Evolutionary conservation across 148 eudicot species (phyloP).

Genomic region (Nyssa sinensis): DNA sequence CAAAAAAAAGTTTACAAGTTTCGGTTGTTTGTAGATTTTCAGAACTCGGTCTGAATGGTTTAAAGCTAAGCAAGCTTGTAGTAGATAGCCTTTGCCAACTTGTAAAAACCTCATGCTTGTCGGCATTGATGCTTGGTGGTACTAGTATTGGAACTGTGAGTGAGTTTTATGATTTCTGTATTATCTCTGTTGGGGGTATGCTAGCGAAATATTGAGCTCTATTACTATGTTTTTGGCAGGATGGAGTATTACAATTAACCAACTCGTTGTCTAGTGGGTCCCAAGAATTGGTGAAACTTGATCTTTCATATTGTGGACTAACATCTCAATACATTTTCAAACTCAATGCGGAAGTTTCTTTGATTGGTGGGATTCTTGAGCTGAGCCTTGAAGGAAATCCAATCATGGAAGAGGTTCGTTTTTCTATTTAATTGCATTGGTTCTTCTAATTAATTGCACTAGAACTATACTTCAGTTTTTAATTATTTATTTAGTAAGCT

Average conservation of each 20-base stretch:
- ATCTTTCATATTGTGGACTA: conserved; percentile 75
- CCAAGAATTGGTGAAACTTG: conserved; percentile 68
- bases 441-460: not conserved
- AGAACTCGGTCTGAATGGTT: conserved; percentile 69
- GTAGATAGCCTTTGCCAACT: conserved; percentile 71
- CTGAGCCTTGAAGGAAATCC: conserved; percentile 77
- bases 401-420: conserved; percentile 62
- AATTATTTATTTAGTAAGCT: not conserved
- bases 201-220: not conserved
- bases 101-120: conserved; percentile 50
- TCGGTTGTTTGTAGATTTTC: conserved; percentile 55
- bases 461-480: not conserved
- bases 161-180: conserved; percentile 1
- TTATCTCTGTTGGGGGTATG: not conserved
- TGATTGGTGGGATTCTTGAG: conserved; percentile 57
- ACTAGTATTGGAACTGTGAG: conserved; percentile 78
- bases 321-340: conserved; percentile 46
- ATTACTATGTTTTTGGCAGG: conserved; percentile 36
- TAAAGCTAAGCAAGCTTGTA: conserved; percentile 68
- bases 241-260: conserved; percentile 64
- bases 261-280: conserved; percentile 57
- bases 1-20: not conserved
- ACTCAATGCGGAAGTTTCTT: conserved; percentile 37
- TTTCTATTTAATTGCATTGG: too few relatives aligned
- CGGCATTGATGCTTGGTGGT: conserved; percentile 69